Evolutionary conservation across 2,329 filamentous ascomycete species (phyloP).

Genomic region (Pyrenophora teres): DNA sequence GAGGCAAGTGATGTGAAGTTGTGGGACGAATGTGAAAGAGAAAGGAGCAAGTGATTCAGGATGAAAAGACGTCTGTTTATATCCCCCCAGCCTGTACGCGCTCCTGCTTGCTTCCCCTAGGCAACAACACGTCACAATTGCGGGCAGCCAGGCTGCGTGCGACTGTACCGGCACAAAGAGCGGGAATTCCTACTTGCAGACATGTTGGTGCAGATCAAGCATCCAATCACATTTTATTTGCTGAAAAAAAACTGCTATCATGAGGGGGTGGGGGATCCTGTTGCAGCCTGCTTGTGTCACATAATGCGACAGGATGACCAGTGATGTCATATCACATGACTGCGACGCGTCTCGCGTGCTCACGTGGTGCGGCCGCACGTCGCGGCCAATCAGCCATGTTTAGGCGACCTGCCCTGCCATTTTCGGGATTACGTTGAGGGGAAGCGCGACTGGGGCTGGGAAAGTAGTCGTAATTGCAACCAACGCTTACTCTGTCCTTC

Average conservation of each 20-base stretch:
- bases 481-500: neutral
- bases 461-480: constrained; percentile 8
- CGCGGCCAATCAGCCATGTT: constrained; percentile 20
- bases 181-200: constrained; percentile 1
- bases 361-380: constrained; percentile 5
- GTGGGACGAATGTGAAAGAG: neutral
- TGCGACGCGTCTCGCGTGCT: constrained; percentile 18
- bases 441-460: constrained; percentile 19
- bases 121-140: constrained; percentile 25
- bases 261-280: neutral
- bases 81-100: constrained; percentile 12
- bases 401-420: constrained; percentile 6
- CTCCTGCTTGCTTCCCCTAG: constrained; percentile 16
- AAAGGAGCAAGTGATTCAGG: neutral
- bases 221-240: constrained; percentile 10
- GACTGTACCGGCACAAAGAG: neutral
- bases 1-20: neutral
- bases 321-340: constrained; percentile 29
- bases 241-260: constrained; percentile 1
- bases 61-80: constrained; percentile 15
- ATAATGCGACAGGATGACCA: neutral
- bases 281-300: constrained; percentile 21
- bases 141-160: constrained; percentile 3
- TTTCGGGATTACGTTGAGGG: constrained; percentile 17
- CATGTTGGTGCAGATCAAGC: constrained; percentile 14